Evolutionary conservation across 2,329 filamentous ascomycete genomes (phyloP).

Genomic region (Diplodia scrobiculata): DNA sequence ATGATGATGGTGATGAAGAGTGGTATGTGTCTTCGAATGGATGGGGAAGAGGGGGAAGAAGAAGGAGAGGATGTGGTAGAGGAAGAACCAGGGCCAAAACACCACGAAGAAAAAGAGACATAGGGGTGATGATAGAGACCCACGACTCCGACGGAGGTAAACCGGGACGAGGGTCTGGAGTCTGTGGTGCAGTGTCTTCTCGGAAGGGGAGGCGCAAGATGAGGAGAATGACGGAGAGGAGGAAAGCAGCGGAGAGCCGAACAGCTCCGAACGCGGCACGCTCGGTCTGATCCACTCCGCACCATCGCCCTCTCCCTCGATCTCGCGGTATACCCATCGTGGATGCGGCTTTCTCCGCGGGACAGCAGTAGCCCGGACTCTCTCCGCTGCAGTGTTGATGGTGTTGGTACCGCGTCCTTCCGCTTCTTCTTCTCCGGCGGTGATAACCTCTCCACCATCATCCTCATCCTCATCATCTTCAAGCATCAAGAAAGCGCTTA

Average conservation of each 20-base stretch:
- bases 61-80: neutral
- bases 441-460: neutral
- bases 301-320: conserved; percentile 3
- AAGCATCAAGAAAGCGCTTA: neutral
- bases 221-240: neutral
- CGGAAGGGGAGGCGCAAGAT: neutral
- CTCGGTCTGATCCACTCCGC: conserved; percentile 20
- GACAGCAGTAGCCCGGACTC: no score
- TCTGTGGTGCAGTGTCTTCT: neutral
- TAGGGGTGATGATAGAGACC: neutral
- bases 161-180: neutral
- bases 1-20: neutral
- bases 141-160: neutral
- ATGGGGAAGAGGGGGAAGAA: neutral
- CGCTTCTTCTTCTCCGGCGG: neutral
- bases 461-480: neutral
- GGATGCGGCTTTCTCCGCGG: neutral
- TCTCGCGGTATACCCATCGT: conserved; percentile 4
- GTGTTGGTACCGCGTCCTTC: neutral
- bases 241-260: neutral
- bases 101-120: neutral
- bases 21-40: neutral
- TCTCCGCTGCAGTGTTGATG: neutral
- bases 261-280: neutral
- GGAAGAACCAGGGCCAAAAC: neutral